phyloP scores from a whole-genome alignment of 441 rosid species.

The Dalechampia spathulata region DNA sequence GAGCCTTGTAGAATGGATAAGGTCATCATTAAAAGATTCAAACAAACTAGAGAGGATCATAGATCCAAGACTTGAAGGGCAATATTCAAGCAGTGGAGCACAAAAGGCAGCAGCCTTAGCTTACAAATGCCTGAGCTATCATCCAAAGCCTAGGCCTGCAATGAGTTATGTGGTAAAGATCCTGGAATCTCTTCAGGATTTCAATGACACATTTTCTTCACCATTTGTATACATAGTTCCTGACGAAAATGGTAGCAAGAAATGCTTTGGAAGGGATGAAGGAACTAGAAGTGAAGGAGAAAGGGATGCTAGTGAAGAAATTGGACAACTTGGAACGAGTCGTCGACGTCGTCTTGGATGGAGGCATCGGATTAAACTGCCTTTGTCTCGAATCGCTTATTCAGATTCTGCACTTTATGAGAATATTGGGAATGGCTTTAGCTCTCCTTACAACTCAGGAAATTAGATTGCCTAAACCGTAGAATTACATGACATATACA shows the following conservation, averaged over 20 bases:
- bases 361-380: slow-evolving; percentile 22
- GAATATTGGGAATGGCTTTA: slow-evolving; percentile 11
- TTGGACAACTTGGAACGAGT: slow-evolving; percentile 8
- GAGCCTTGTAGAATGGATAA: slow-evolving; percentile 59
- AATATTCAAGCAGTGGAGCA: slow-evolving; percentile 45
- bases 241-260: slow-evolving; percentile 11
- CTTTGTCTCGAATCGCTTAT: slow-evolving; percentile 12
- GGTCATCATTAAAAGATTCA: slow-evolving; percentile 46
- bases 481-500: neutral
- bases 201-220: slow-evolving; percentile 31
- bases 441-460: slow-evolving; percentile 10
- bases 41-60: slow-evolving; percentile 44
- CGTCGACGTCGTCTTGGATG: neutral
- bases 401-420: slow-evolving; percentile 21
- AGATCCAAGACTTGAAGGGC: slow-evolving; percentile 63
- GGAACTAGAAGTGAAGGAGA: slow-evolving; percentile 4
- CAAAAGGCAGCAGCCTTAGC: slow-evolving; percentile 50
- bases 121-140: slow-evolving; percentile 51
- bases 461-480: neutral
- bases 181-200: slow-evolving; percentile 55
- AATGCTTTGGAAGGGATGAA: slow-evolving; percentile 7
- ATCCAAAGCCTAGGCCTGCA: slow-evolving; percentile 57
- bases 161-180: slow-evolving; percentile 53
- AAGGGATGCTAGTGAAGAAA: slow-evolving; percentile 11
- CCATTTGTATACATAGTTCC: slow-evolving; percentile 53